Percentiles rank a stretch among this genome's conserved stretches.
Evolutionary conservation across 2,329 filamentous ascomycete genomes (phyloP).

Genomic region (Colletotrichum coccodes): DNA sequence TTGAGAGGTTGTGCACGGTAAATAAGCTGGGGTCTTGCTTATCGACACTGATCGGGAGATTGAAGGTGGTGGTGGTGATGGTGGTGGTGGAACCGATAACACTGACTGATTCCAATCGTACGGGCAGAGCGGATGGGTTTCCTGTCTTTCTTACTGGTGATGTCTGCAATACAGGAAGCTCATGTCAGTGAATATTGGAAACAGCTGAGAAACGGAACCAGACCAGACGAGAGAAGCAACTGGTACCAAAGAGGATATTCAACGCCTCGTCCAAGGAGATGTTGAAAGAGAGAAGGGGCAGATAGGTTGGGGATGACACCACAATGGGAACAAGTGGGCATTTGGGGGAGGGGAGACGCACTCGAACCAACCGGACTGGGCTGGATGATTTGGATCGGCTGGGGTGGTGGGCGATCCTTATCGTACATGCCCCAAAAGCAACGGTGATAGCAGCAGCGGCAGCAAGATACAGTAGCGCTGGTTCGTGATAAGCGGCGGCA

Average conservation of each 20-base stretch:
- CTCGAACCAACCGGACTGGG: not conserved
- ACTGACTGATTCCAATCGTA: not conserved
- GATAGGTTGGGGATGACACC: not conserved
- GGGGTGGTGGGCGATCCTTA: conserved; percentile 39
- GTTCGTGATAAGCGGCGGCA: conserved; percentile 10
- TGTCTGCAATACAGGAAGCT: not conserved
- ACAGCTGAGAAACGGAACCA: not conserved
- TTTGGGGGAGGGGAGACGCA: not conserved
- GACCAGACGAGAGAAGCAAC: not conserved
- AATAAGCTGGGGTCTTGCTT: not conserved
- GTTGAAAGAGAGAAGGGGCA: not conserved
- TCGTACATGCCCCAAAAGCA: conserved; percentile 38
- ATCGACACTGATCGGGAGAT: not conserved
- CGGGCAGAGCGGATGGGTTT: not conserved
- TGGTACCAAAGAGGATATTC: not conserved
- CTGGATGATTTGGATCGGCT: conserved; percentile 3
- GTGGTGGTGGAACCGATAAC: not conserved
- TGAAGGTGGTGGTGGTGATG: not conserved
- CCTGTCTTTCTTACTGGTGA: not conserved
- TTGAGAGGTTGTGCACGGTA: not conserved
- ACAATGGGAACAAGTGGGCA: not conserved
- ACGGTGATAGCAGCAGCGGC: not conserved
- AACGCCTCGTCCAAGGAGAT: not conserved
- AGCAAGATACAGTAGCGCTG: conserved; percentile 1
- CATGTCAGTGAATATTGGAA: not conserved